A percentile compares a stretch with the other conserved stretches of the same genome.
These are phyloP conservation scores for Claviceps purpurea DNA, from an alignment of 2,329 filamentous ascomycete genomes.

Conservation along the genomic window DNA sequence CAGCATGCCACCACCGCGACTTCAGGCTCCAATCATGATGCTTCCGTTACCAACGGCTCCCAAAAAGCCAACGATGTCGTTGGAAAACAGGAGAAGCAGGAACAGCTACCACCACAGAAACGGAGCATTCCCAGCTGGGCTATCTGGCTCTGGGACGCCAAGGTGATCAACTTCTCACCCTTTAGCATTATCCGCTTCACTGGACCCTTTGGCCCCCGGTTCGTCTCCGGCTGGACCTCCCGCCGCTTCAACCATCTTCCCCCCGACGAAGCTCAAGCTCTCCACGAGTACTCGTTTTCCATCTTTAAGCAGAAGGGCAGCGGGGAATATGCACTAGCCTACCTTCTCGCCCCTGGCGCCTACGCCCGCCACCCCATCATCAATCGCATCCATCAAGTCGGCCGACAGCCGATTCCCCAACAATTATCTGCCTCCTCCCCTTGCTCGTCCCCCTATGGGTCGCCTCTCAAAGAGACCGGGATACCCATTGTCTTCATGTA, in stretches of 20 bases:
- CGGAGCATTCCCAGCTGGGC: conserved; percentile 71
- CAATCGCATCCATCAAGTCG: conserved; percentile 72
- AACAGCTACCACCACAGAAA: conserved; percentile 11
- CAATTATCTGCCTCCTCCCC: conserved; percentile 11
- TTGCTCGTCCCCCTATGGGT: neutral
- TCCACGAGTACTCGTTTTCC: conserved; percentile 90
- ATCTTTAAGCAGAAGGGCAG: conserved; percentile 87
- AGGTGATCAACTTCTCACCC: conserved; percentile 94
- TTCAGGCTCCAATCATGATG: neutral
- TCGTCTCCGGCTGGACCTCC: conserved; percentile 91
- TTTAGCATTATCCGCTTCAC: conserved; percentile 82
- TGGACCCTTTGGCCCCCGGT: conserved; percentile 77
- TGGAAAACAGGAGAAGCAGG: conserved; percentile 7
- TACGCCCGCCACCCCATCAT: conserved; percentile 83
- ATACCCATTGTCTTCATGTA: conserved; percentile 89
- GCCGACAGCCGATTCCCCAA: conserved; percentile 47
- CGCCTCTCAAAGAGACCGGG: conserved; percentile 40
- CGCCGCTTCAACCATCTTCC: conserved; percentile 86
- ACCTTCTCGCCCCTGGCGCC: conserved; percentile 85
- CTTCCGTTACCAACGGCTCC: neutral
- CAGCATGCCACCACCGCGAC: conserved; percentile 36
- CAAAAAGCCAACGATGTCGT: conserved; percentile 25
- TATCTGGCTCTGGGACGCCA: conserved; percentile 90
- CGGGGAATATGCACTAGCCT: conserved; percentile 85
- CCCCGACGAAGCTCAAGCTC: conserved; percentile 59